Percentiles rank a stretch among this genome's conserved stretches.
Conservation (phyloP, 192 early-diverging fungal genomes). For the Mortierella claussenii region DNA sequence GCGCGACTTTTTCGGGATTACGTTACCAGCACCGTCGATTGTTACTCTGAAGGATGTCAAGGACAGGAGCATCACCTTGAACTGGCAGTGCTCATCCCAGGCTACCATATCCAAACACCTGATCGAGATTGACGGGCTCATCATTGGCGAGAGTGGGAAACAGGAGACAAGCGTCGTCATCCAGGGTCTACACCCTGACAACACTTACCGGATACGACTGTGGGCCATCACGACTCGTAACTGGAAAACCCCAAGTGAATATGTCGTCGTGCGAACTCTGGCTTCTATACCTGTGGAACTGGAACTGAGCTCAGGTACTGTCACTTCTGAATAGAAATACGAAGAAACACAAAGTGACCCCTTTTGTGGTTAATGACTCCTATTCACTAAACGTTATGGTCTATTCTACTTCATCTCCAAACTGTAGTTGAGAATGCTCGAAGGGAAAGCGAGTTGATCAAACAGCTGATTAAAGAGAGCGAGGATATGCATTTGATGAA, state of each 20-base stretch:
- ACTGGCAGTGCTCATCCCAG: conserved; percentile 51
- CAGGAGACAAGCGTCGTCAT: conserved; percentile 54
- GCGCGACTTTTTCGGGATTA: conserved; percentile 49
- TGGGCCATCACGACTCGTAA: conserved; percentile 52
- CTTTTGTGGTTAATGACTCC: too few species aligned
- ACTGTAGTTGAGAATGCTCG: conserved; percentile 25
- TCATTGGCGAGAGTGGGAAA: conserved; percentile 51
- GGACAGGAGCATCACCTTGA: conserved; percentile 47
- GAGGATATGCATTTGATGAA: conserved; percentile 19
- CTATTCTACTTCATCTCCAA: background rate
- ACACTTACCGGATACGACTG: conserved; percentile 45
- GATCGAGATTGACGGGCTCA: conserved; percentile 45
- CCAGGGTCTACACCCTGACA: conserved; percentile 47
- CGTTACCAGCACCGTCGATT: conserved; percentile 40
- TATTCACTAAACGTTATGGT: background rate
- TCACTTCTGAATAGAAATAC: too few species aligned
- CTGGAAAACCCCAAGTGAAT: conserved; percentile 52
- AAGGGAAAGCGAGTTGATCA: conserved; percentile 31
- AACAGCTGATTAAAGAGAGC: conserved; percentile 18
- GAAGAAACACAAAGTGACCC: too few species aligned
- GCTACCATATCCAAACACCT: conserved; percentile 49
- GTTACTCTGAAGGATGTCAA: conserved; percentile 53
- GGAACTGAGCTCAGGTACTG: conserved; percentile 47
- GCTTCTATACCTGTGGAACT: conserved; percentile 41
- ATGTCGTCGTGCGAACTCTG: conserved; percentile 40